Evolutionary conservation across 2,329 filamentous ascomycete species (phyloP).

Genomic region (Colletotrichum lini): DNA sequence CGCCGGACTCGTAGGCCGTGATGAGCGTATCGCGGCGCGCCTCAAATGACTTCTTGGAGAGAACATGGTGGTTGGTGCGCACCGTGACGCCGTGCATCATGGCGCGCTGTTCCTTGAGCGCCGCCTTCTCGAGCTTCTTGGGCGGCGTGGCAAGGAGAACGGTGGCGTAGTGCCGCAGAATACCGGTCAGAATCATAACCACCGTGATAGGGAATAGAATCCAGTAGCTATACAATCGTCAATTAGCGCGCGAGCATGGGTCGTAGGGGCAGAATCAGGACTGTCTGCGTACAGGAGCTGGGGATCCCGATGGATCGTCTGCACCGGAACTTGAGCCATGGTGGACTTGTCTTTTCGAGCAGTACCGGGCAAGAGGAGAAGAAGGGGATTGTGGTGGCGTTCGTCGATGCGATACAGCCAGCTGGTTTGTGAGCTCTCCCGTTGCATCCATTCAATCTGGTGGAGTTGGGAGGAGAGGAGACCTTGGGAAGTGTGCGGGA

Average conservation of each 20-base stretch:
- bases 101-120: slow-evolving; percentile 88
- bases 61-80: slow-evolving; percentile 84
- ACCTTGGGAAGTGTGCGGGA: neutral
- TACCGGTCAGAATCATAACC: slow-evolving; percentile 97
- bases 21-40: slow-evolving; percentile 85
- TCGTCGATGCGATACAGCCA: slow-evolving; percentile 27
- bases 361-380: slow-evolving; percentile 16
- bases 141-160: slow-evolving; percentile 89
- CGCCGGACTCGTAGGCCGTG: slow-evolving; percentile 85
- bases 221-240: slow-evolving; percentile 84
- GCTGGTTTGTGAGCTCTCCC: slow-evolving; percentile 14
- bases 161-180: slow-evolving; percentile 95
- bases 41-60: slow-evolving; percentile 84
- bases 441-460: slow-evolving; percentile 17
- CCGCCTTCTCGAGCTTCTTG: slow-evolving; percentile 82
- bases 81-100: slow-evolving; percentile 88
- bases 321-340: slow-evolving; percentile 89
- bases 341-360: slow-evolving; percentile 39
- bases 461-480: neutral
- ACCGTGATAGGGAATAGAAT: slow-evolving; percentile 97
- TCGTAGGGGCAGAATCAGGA: slow-evolving; percentile 36
- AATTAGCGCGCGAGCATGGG: slow-evolving; percentile 35
- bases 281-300: slow-evolving; percentile 85
- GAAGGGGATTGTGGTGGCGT: neutral
- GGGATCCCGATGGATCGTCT: slow-evolving; percentile 98